These are phyloP conservation scores for Mrakia hoshinonis DNA, from an alignment of 768 basidiomycete genomes.

Conservation along the genomic window DNA sequence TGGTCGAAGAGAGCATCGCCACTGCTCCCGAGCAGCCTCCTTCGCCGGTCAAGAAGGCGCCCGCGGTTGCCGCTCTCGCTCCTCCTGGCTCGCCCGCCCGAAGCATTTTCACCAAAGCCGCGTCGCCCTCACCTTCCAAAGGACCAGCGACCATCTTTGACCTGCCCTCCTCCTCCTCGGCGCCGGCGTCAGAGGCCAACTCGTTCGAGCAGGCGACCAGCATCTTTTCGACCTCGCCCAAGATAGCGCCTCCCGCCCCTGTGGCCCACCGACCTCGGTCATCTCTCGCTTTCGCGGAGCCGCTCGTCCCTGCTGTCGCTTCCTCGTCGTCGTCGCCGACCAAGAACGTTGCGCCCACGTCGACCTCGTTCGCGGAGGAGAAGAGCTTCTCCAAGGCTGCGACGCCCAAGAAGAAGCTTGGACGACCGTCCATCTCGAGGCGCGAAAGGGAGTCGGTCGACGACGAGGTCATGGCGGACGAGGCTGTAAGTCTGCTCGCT, in stretches of 20 bases:
- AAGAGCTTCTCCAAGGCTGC: not conserved
- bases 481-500: conserved; percentile 5
- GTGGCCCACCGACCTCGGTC: not conserved
- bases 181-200: conserved; percentile 1
- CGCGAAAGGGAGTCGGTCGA: conserved; percentile 4
- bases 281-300: conserved; percentile 6
- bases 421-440: conserved; percentile 11
- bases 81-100: not conserved
- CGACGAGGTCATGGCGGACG: conserved; percentile 1
- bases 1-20: not conserved
- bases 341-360: no score
- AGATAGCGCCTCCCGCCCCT: not conserved
- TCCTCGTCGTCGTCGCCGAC: not conserved
- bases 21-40: conserved; percentile 5
- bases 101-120: conserved; percentile 8
- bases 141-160: conserved; percentile 5
- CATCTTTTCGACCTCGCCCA: conserved; percentile 12
- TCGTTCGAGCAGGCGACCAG: not conserved
- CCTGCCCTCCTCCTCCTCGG: not conserved
- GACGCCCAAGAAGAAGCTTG: conserved; percentile 28
- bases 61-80: not conserved
- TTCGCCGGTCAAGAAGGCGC: not conserved
- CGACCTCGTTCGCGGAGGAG: not conserved
- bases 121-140: not conserved
- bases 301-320: not conserved